Percentiles rank a stretch among this genome's conserved stretches.
Conservation (phyloP, 2,329 filamentous ascomycete species). For the Coniochaeta ligniaria region DNA sequence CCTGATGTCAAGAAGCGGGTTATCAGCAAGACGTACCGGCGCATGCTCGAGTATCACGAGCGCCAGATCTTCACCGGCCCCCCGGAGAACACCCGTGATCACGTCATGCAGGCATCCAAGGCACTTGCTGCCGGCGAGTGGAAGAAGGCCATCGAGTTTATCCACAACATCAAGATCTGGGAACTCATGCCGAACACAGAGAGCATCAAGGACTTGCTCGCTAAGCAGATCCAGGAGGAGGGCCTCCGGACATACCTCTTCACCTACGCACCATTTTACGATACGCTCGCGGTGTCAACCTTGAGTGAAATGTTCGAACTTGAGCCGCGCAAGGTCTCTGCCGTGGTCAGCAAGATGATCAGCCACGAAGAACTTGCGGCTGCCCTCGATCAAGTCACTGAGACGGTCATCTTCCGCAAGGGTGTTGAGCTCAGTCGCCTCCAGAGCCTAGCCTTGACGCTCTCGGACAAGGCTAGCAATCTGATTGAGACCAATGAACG, state of each 20-base stretch:
- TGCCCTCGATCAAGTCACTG: slow-evolving; percentile 94
- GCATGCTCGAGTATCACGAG: slow-evolving; percentile 99
- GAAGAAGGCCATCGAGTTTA: slow-evolving; percentile 92
- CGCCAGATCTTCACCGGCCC: slow-evolving; percentile 98
- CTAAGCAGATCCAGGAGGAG: slow-evolving; percentile 97
- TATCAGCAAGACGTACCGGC: slow-evolving; percentile 98
- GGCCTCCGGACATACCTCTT: slow-evolving; percentile 97
- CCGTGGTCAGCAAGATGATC: slow-evolving; percentile 98
- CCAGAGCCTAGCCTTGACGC: slow-evolving; percentile 87
- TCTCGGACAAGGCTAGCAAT: slow-evolving; percentile 92
- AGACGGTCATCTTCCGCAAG: slow-evolving; percentile 98
- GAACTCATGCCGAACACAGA: slow-evolving; percentile 90
- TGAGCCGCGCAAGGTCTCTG: slow-evolving; percentile 80
- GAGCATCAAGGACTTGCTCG: slow-evolving; percentile 94
- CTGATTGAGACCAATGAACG: slow-evolving; percentile 97
- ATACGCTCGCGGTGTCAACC: slow-evolving; percentile 82
- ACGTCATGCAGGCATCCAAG: slow-evolving; percentile 98
- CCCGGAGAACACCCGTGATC: slow-evolving; percentile 96
- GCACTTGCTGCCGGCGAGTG: slow-evolving; percentile 94
- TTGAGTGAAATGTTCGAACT: slow-evolving; percentile 95
- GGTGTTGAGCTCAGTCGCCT: slow-evolving; percentile 94
- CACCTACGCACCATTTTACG: slow-evolving; percentile 98
- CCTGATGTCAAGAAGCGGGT: slow-evolving; percentile 96
- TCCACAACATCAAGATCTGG: slow-evolving; percentile 99
- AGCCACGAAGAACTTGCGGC: slow-evolving; percentile 96